A percentile compares a stretch with the other conserved stretches of the same genome.
Evolutionary conservation across 441 rosid species (phyloP).

Genomic region (Sinapis alba): DNA sequence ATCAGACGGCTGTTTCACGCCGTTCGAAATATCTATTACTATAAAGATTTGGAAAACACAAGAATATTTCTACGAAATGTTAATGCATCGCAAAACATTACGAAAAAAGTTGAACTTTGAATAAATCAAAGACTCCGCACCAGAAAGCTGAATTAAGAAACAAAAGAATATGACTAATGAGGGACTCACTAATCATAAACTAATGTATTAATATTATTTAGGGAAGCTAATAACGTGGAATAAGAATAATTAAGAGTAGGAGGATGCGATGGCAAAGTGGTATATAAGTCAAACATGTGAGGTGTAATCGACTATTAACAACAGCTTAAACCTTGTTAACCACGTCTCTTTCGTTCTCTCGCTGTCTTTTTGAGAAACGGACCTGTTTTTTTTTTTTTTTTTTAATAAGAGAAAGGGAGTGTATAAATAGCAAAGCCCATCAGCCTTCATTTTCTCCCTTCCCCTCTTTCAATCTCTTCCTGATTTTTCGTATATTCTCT

Average conservation of each 20-base stretch:
- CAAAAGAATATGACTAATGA: slow-evolving; percentile 14
- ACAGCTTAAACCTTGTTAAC: slow-evolving; percentile 29
- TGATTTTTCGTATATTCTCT: neutral
- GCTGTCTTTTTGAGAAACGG: neutral
- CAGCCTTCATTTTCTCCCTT: slow-evolving; percentile 31
- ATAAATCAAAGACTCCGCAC: slow-evolving; percentile 23
- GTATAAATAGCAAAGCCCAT: slow-evolving; percentile 34
- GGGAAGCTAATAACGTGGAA: slow-evolving; percentile 32
- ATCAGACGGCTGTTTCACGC: neutral
- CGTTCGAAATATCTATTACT: neutral
- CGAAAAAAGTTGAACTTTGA: neutral
- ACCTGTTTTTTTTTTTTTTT: neutral
- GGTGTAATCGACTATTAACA: slow-evolving; percentile 8
- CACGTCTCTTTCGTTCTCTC: slow-evolving; percentile 30
- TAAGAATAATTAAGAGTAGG: neutral
- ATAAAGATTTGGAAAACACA: neutral
- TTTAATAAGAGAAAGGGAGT: neutral
- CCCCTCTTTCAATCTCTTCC: slow-evolving; percentile 7
- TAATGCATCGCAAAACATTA: neutral
- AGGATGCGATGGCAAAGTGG: slow-evolving; percentile 2
- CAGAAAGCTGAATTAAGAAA: neutral
- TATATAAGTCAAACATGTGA: slow-evolving; percentile 13
- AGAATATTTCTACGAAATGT: neutral
- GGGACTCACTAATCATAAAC: neutral
- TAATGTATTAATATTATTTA: neutral